A percentile compares a stretch with the other conserved stretches of the same genome.
These are phyloP conservation scores for Botryotinia narcissicola DNA, from an alignment of 2,329 filamentous ascomycete species.

Conservation along the genomic window DNA sequence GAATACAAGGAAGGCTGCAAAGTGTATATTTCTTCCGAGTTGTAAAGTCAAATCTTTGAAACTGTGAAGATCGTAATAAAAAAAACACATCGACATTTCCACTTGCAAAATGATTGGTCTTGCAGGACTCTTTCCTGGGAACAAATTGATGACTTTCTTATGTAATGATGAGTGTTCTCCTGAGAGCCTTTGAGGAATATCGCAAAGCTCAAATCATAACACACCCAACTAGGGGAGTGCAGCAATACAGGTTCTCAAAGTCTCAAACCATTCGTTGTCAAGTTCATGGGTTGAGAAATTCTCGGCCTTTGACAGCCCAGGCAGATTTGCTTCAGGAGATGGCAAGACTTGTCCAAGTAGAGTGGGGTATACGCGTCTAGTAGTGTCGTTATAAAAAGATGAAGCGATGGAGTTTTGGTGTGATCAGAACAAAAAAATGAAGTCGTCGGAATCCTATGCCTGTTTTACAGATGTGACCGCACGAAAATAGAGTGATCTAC, in stretches of 20 bases:
- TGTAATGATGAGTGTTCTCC: not conserved
- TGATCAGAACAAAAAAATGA: not conserved
- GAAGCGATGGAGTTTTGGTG: not conserved
- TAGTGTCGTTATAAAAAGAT: not conserved
- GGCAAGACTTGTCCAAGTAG: not conserved
- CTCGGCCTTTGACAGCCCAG: not conserved
- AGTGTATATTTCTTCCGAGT: not conserved
- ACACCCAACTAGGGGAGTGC: not conserved
- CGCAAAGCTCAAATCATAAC: not conserved
- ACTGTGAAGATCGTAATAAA: not conserved
- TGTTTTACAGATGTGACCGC: not conserved
- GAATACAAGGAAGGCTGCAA: no score
- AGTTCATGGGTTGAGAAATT: no score
- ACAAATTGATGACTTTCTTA: not conserved
- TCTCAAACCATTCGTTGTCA: not conserved
- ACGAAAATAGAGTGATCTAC: not conserved
- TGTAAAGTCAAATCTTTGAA: not conserved
- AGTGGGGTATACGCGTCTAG: not conserved
- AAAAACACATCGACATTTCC: not conserved
- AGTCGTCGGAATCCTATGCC: not conserved
- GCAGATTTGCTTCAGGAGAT: slow-evolving; percentile 1
- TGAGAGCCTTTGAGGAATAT: not conserved
- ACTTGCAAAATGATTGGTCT: not conserved
- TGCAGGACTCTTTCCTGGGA: not conserved
- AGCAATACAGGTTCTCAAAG: not conserved